Percentiles rank a stretch among this genome's conserved stretches.
Conservation (phyloP, 208 protist species). For the Wallacemonas sp. region DNA sequence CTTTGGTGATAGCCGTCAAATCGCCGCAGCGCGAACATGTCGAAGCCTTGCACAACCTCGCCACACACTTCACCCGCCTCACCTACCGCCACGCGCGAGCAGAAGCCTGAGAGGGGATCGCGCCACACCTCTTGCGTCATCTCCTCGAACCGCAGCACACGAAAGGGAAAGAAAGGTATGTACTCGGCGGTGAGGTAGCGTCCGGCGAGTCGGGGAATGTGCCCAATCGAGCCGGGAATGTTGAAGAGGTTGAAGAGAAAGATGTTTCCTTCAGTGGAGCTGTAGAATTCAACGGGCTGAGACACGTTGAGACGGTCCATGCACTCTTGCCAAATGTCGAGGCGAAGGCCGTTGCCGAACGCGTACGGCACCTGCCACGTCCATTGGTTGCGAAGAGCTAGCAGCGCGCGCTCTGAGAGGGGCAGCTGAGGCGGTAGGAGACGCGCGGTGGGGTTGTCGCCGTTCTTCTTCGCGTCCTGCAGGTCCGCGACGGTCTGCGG, state of each 20-base stretch:
- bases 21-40: constrained; percentile 54
- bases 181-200: constrained; percentile 41
- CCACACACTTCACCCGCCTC: constrained; percentile 51
- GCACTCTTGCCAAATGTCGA: constrained; percentile 83
- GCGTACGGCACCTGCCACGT: constrained; percentile 70
- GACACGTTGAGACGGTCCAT: constrained; percentile 42
- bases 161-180: constrained; percentile 43
- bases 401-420: constrained; percentile 8
- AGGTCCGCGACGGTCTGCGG: neutral
- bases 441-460: neutral
- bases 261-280: constrained; percentile 80
- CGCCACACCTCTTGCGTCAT: constrained; percentile 45
- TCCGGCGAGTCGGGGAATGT: constrained; percentile 27
- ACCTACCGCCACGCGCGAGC: constrained; percentile 27
- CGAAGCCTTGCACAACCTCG: constrained; percentile 54
- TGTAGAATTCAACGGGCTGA: constrained; percentile 86
- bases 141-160: constrained; percentile 44
- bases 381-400: neutral
- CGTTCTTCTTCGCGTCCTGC: neutral
- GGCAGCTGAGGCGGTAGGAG: constrained; percentile 9
- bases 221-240: constrained; percentile 45
- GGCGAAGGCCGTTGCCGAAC: constrained; percentile 87
- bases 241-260: constrained; percentile 65
- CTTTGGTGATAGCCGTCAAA: constrained; percentile 75
- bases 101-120: constrained; percentile 30